Percentiles rank a stretch among this genome's conserved stretches.
phyloP scores from a whole-genome alignment of 768 basidiomycete genomes.

The Tylopilus subfusipes region DNA sequence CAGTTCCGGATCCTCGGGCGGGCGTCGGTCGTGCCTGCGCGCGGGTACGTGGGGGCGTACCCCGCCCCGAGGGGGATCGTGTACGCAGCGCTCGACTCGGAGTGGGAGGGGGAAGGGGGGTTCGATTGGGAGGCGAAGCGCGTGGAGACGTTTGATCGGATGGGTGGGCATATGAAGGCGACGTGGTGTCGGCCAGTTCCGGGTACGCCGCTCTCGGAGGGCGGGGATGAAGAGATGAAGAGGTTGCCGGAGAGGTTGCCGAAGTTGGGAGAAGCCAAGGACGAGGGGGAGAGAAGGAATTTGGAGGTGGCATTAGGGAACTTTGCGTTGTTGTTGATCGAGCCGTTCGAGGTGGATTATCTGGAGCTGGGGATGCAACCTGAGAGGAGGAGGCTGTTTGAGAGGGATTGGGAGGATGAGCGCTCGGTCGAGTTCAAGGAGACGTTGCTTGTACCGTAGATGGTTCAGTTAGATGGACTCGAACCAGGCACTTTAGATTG shows the following conservation, averaged over 20 bases:
- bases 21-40: slow-evolving; percentile 53
- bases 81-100: slow-evolving; percentile 34
- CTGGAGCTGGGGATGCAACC: slow-evolving; percentile 56
- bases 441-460: slow-evolving; percentile 59
- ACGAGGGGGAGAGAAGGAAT: slow-evolving; percentile 42
- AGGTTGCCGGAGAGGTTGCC: slow-evolving; percentile 59
- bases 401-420: slow-evolving; percentile 32
- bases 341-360: slow-evolving; percentile 48
- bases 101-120: slow-evolving; percentile 33
- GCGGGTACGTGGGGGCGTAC: slow-evolving; percentile 31
- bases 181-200: slow-evolving; percentile 68
- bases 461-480: not conserved
- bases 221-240: slow-evolving; percentile 54
- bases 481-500: too few species aligned
- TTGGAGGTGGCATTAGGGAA: slow-evolving; percentile 56
- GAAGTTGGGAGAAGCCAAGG: slow-evolving; percentile 43
- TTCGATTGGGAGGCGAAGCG: slow-evolving; percentile 64
- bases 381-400: slow-evolving; percentile 56
- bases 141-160: slow-evolving; percentile 50
- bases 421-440: slow-evolving; percentile 50
- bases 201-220: slow-evolving; percentile 49
- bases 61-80: slow-evolving; percentile 22
- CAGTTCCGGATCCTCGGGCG: slow-evolving; percentile 71
- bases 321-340: slow-evolving; percentile 70
- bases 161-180: slow-evolving; percentile 65